These are phyloP conservation scores for Mycena galericulata DNA, from an alignment of 768 basidiomycete species.

Conservation along the genomic window DNA sequence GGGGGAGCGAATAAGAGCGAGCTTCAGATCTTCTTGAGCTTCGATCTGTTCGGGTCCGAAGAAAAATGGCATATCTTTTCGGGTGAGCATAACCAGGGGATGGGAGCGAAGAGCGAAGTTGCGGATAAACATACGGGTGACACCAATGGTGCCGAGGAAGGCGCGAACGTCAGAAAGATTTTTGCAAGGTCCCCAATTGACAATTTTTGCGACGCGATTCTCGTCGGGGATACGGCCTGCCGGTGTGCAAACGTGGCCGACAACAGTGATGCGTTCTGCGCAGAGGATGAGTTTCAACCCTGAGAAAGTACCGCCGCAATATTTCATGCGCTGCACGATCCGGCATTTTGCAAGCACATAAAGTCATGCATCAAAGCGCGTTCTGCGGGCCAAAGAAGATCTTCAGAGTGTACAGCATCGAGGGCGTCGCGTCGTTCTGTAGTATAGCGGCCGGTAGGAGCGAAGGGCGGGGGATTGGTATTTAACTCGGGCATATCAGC, in stretches of 20 bases:
- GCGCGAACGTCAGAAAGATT: constrained; percentile 32
- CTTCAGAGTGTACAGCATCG: constrained; percentile 3
- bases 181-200: constrained; percentile 32
- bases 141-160: constrained; percentile 47
- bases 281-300: constrained; percentile 37
- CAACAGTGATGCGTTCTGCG: constrained; percentile 32
- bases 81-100: constrained; percentile 40
- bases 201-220: constrained; percentile 38
- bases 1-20: constrained; percentile 37
- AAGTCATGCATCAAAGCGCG: constrained; percentile 5
- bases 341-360: constrained; percentile 22
- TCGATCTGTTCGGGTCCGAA: constrained; percentile 42
- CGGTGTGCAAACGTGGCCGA: constrained; percentile 51
- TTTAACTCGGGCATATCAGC: constrained; percentile 14
- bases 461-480: constrained; percentile 20
- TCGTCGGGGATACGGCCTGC: constrained; percentile 46
- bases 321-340: constrained; percentile 47
- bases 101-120: constrained; percentile 41
- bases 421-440: constrained; percentile 13
- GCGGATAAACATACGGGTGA: constrained; percentile 45
- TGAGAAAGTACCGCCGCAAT: constrained; percentile 44
- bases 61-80: constrained; percentile 41
- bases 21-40: constrained; percentile 42
- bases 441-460: constrained; percentile 25
- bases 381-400: constrained; percentile 26